Base-by-base conservation (phyloP, 768 basidiomycete genomes). In the Symmetrospora coprosmae region DNA sequence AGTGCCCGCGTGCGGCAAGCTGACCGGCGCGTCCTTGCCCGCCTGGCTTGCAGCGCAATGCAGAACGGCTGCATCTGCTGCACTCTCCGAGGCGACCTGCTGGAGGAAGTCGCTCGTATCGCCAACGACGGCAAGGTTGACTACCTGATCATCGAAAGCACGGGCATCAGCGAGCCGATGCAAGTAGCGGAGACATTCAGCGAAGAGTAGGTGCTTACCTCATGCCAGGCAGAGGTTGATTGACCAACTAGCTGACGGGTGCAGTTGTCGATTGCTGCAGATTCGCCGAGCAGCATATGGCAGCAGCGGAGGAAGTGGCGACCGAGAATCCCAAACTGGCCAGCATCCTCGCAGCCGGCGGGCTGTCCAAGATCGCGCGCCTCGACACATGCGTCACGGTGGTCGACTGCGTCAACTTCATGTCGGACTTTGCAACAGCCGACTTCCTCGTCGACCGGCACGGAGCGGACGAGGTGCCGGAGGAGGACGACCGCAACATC, bases 121-220 rank as follows among this genome's bases (percentile, higher is more conserved):
- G 13, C n/a, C 30, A 19, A 59, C n/a, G 28, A 17, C 23, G 25
- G 25, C 13, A 27, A n/a, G 16, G 25, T 71, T 43, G 73, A 73
- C 50, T 73, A 73, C 62, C 65, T 73, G 11, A 60, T 72, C 58
- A 71, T 73, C 45, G 72, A 73, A 50, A 64, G 63, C n/a, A 68
- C 68, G 2, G 67, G 72, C 23, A 68, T 72, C 25, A 68, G 67
- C 1, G 71, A 73, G 59, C 72, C 71, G 2, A 70, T 71, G 39
- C 64, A 71, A 49, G 71, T 73, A 4, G 71, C 72, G 1, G 73
- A 73, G 56, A 70, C 72, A 1, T 73, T 72, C 62, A 70, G 70
- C 4, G 41, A 49, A 4, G 71, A 72, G 50, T 70, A 66, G 34
- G 69, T 66, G 13, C 27, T 11, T 35, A 11, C 27, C 30, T 1